phyloP scores from a whole-genome alignment of 768 basidiomycete species.

The Pluteus cervinus region DNA sequence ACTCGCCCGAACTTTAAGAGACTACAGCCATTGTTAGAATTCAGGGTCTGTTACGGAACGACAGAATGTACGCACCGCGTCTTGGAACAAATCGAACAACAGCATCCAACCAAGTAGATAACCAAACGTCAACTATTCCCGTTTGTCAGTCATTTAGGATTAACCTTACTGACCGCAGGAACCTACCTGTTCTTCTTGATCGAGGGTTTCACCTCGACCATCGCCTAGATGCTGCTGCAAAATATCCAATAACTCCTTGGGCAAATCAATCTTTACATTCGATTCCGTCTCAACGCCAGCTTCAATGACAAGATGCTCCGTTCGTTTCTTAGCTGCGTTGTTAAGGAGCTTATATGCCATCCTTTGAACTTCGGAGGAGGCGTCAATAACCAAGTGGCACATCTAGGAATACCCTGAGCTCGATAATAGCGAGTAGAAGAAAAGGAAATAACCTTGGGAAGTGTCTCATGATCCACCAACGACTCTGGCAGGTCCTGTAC shows the following conservation, averaged over 20 bases:
- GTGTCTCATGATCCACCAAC: slow-evolving; percentile 55
- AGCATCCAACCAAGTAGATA: slow-evolving; percentile 87
- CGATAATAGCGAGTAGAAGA: slow-evolving; percentile 2
- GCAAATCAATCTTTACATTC: slow-evolving; percentile 47
- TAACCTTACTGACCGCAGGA: background rate
- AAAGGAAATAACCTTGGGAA: slow-evolving; percentile 47
- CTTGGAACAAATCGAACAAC: slow-evolving; percentile 76
- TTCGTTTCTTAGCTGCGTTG: slow-evolving; percentile 64
- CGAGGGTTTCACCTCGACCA: slow-evolving; percentile 28
- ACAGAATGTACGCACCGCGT: slow-evolving; percentile 54
- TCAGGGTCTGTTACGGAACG: background rate
- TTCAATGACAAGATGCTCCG: slow-evolving; percentile 83
- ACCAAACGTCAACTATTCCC: slow-evolving; percentile 45
- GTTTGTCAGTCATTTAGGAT: background rate
- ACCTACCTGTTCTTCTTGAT: slow-evolving; percentile 33
- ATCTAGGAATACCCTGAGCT: slow-evolving; percentile 40
- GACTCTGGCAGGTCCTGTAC: slow-evolving; percentile 60
- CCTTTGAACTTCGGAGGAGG: slow-evolving; percentile 59
- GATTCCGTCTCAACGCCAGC: slow-evolving; percentile 73
- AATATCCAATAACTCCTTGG: slow-evolving; percentile 59
- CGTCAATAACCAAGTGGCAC: slow-evolving; percentile 71
- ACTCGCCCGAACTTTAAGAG: slow-evolving; percentile 75
- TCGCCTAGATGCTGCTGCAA: slow-evolving; percentile 42
- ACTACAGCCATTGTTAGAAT: slow-evolving; percentile 40
- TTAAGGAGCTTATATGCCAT: slow-evolving; percentile 72